Conservation (phyloP, 2,329 filamentous ascomycete genomes). For the Colletotrichum chlorophyti region DNA sequence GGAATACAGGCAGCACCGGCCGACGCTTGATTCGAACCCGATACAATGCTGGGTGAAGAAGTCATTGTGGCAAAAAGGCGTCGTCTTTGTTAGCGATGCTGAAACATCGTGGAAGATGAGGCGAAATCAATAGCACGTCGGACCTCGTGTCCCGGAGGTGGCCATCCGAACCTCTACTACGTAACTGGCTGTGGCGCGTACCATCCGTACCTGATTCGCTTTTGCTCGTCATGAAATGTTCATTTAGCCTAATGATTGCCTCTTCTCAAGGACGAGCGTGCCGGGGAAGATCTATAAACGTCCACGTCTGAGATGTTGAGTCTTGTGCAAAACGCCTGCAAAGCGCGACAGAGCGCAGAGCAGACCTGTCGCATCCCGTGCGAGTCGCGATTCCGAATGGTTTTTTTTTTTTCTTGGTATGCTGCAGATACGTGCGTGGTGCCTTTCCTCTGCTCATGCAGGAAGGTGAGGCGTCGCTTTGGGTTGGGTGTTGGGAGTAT, state of each 20-base stretch:
- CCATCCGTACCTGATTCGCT: background rate
- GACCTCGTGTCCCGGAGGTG: conserved; percentile 8
- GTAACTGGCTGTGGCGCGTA: conserved; percentile 13
- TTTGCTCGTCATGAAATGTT: conserved; percentile 1
- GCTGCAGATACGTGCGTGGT: background rate
- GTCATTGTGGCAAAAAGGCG: conserved; percentile 23
- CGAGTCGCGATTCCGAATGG: background rate
- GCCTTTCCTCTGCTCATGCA: conserved; percentile 1
- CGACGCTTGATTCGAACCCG: conserved; percentile 15
- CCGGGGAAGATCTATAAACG: conserved; percentile 6
- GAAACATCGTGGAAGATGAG: conserved; percentile 25
- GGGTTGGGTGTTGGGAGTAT: background rate
- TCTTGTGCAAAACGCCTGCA: background rate
- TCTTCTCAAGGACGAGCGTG: background rate
- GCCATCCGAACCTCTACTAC: conserved; percentile 21
- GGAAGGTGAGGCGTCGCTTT: background rate
- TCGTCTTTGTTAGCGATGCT: conserved; percentile 27
- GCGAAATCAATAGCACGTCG: conserved; percentile 23
- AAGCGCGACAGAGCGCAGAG: background rate
- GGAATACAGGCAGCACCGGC: background rate
- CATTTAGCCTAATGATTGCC: background rate
- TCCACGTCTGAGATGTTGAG: conserved; percentile 12
- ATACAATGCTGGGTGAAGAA: background rate
- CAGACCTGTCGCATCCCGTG: background rate
- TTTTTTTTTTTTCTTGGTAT: conserved; percentile 9